Evolutionary conservation across 2,329 filamentous ascomycete genomes (phyloP), one percentile per base, ranked within the genome.

Genomic region (Colletotrichum australisinense): DNA sequence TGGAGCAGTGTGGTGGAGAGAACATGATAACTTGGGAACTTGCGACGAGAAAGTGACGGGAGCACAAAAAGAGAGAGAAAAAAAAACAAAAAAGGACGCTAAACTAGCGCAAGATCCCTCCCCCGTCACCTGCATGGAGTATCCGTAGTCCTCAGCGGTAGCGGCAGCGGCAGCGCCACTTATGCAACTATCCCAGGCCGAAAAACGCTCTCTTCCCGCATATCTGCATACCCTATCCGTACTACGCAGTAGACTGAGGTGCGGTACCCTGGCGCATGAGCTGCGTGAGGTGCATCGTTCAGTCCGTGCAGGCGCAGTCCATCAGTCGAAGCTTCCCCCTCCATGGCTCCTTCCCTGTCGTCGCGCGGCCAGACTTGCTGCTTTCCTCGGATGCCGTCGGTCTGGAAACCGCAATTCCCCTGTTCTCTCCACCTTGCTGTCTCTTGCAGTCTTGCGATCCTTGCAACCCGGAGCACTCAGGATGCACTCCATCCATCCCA

Each of bases 21-120:
- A 42, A 42, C 2, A 19, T 42, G 38, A 42, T 7, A 42, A 42
- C 16, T 42, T 42, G 38, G 16, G 38, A 42, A 42, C 6, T 42
- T 16, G 38, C 14, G 16, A 16, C 6, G 14, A 42, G 38, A 42
- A 42, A 12, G 35, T 38, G 35, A 38, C 32, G 32, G 35, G 14
- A 38, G 35, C 14, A 42, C 5, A 42, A 14, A 42, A 42, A 3
- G 38, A 16, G 14, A 42, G 38, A 3, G 4, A 28, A 19, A 26
- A 28, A 28, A 30, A 7, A 4, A 60, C 4, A 30, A 26, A 22
- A 56, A 38, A 60, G 30, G 56, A 64, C 56, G 70, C 60, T 56
- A 62, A 42, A 52, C 67, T 71, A 71, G 62, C 62, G 67, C 56
- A 71, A 71, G 71, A 73, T 73, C 56, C 53, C 16, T 58, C 64